Evolutionary conservation across 2,329 filamentous ascomycete species (phyloP), one percentile per base, ranked within the genome.

Genomic region (Alternaria arbusti): DNA sequence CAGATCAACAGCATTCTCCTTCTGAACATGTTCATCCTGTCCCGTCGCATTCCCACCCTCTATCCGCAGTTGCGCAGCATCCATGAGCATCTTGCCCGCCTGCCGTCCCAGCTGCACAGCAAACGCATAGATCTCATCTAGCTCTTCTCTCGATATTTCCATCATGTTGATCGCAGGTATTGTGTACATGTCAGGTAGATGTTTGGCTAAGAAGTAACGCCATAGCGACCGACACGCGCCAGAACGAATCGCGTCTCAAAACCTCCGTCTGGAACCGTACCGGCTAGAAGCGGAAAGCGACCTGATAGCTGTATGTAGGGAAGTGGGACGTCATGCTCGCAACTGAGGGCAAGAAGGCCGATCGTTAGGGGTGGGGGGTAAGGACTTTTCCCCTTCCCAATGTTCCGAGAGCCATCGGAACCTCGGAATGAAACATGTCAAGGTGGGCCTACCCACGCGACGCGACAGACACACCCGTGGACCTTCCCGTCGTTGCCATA

Each of bases 1-100:
- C 65, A 94, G 87, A 76, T 94, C 91, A 11, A 94, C 91, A 1
- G 90, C 86, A 74, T 87, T 93, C 68, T 91, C 89, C 77, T 94
- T 94, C 79, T 93, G 90, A 8, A 84, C 80, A 58, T 86, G 84
- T 63, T 77, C 73, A 43, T 75, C 65, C 13, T 69, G 55, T 28
- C 58, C 23, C 2, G 52, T 74, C 71, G 61, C 66, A 61, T 40
- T 68, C 47, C 74, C 72, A 40, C 80, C 82, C 10, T 79, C 81
- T 70, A 86, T 86, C 32, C 89, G 84, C 66, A 84, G 76, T 67
- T 86, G 83, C n/a, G 89, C 87, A 12, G 87, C 88, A 51, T 88
- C 84, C 75, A 91, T 86, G 45, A 94, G 84, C 73, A 92, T 84
- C 57, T 86, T 80, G 7, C 91, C 91, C 0, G 91, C 91, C 80